Percentiles rank a stretch among this genome's conserved stretches.
Conservation (phyloP, 2,329 filamentous ascomycete species). For the Xylaria polymorpha region DNA sequence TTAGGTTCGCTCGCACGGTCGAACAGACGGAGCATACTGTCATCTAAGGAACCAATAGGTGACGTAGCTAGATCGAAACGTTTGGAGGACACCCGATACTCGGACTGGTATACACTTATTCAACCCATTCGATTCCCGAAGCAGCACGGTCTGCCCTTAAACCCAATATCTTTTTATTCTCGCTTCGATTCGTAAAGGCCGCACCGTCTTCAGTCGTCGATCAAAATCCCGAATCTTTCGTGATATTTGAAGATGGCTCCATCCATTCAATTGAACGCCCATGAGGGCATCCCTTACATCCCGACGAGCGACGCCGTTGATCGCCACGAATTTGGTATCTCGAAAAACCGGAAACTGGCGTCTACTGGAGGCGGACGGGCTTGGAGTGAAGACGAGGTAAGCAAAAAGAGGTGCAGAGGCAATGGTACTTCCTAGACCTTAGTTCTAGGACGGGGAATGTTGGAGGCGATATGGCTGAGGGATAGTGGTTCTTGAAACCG, state of each 20-base stretch:
- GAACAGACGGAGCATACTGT: slow-evolving; percentile 31
- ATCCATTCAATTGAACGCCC: slow-evolving; percentile 59
- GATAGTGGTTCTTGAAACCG: slow-evolving; percentile 29
- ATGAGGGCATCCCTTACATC: slow-evolving; percentile 58
- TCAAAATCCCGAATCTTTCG: background rate
- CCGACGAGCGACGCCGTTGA: slow-evolving; percentile 66
- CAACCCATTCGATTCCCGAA: slow-evolving; percentile 55
- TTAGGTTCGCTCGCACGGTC: slow-evolving; percentile 35
- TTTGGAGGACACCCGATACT: slow-evolving; percentile 34
- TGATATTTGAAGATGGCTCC: slow-evolving; percentile 60
- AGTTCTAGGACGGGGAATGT: slow-evolving; percentile 6
- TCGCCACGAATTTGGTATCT: slow-evolving; percentile 69
- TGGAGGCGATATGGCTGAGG: background rate
- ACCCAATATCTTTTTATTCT: slow-evolving; percentile 41
- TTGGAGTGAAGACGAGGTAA: slow-evolving; percentile 88
- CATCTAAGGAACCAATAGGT: slow-evolving; percentile 37
- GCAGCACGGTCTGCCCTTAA: slow-evolving; percentile 58
- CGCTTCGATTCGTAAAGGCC: slow-evolving; percentile 52
- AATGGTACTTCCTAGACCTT: slow-evolving; percentile 2
- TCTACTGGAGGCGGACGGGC: slow-evolving; percentile 81
- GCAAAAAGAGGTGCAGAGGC: slow-evolving; percentile 41
- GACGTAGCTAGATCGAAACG: slow-evolving; percentile 37
- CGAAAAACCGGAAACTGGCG: slow-evolving; percentile 74
- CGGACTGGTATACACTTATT: slow-evolving; percentile 34
- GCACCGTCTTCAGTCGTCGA: slow-evolving; percentile 44